These are phyloP conservation scores for Colletotrichum acutatum DNA, from an alignment of 2,329 filamentous ascomycete species.

Conservation along the genomic window DNA sequence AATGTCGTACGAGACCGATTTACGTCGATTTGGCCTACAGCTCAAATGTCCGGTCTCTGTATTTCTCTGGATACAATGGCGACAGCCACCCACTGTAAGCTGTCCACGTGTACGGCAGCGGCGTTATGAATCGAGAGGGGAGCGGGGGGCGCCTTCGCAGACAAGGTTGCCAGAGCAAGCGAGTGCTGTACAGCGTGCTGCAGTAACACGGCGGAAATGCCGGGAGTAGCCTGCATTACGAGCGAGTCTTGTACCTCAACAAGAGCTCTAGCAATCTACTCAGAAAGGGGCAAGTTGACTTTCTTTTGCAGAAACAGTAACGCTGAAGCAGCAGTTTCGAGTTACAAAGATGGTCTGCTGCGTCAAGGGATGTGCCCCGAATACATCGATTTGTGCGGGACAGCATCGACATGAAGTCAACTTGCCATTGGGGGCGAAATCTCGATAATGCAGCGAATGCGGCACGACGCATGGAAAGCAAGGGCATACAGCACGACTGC, in stretches of 20 bases:
- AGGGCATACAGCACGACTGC: neutral
- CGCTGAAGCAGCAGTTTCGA: neutral
- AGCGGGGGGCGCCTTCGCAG: conserved; percentile 9
- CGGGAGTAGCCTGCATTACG: neutral
- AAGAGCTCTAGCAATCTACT: neutral
- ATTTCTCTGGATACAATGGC: neutral
- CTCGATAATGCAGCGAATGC: neutral
- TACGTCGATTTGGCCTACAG: neutral
- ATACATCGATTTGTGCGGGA: neutral
- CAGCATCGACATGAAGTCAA: neutral
- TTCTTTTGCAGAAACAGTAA: neutral
- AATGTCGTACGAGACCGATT: neutral
- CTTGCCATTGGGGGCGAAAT: neutral
- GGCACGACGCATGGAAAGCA: neutral
- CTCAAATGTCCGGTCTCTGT: neutral
- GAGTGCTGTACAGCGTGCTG: conserved; percentile 19
- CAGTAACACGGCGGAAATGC: conserved; percentile 7
- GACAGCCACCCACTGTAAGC: conserved; percentile 11
- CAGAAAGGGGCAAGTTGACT: neutral
- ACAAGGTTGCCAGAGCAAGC: conserved; percentile 1
- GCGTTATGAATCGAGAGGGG: neutral
- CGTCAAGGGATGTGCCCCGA: neutral
- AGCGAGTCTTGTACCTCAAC: neutral
- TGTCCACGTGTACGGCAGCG: conserved; percentile 19
- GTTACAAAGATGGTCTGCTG: neutral